Evolutionary conservation across 169 alveolate species (phyloP), one percentile per base, ranked within the genome.

Genomic region (Eimeria brunetti): DNA sequence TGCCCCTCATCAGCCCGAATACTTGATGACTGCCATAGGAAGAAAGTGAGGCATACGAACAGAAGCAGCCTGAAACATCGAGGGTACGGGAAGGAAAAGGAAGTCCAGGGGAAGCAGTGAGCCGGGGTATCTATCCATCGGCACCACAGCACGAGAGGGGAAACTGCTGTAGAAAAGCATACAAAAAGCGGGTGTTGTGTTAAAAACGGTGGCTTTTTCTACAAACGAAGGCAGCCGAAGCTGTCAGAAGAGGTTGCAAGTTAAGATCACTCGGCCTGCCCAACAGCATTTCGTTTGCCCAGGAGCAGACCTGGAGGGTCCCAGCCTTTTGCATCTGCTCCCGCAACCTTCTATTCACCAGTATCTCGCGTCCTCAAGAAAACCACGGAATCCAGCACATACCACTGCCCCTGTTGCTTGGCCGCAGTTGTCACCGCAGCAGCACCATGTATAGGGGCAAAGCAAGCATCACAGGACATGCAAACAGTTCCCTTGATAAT

Each of bases 371-470:
- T n/a, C 80, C 62, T 33, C 62, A 27, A 36, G 44, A 85, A 85
- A 38, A 38, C 16, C 27, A 62, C 91, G 11, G 91, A 60, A 20
- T 85, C 91, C 22, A 85, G 91, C 80, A 85, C 56, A 60, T 11
- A 85, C n/a, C 75, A 24, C 78, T 60, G 53, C 41, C 78, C 14
- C 80, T 14, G 89, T 14, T 51, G 44, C 75, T 38, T 81, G 89
- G 75, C 62, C 89, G 36, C 46, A 30, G 73, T 20, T 49, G 71
- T 53, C 49, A 46, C 44, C 58, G 80, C 80, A 58, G 91, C 76
- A 56, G 91, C 80, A 24, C 27, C 80, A 76, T 5, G 41, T 76
- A 33, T 2, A 73, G 84, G 84, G 18, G 90, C 76, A 1, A 30
- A 58, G 46, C 41, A 53, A 33, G 30, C 51, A 30, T 62, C 91